Base-by-base conservation (phyloP, 352 stramenopile species). In the Pythium rishiriense region DNA sequence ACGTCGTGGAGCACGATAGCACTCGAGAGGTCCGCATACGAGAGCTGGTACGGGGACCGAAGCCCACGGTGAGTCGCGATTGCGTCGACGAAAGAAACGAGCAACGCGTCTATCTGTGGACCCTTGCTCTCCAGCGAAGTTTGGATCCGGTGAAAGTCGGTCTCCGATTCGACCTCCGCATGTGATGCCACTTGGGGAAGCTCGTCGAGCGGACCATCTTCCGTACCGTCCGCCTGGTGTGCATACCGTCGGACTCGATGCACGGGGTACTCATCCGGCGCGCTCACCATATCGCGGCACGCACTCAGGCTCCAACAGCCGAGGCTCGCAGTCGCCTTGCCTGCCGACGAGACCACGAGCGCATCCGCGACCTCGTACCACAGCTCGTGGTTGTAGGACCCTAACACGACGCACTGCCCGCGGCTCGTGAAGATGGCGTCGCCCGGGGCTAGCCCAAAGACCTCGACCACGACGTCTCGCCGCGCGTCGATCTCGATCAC, bases 371-470 rank as follows among this genome's bases (percentile, higher is more conserved):
- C 45, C 68, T 91, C 83, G 41, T 87, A 91, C 81, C 81, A 93
- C 33, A 93, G 67, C 29, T 85, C 74, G 60, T 93, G 78, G 7
- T 86, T 73, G 49, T 72, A 74, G 12, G 80, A 75, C 0, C 85
- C 85, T 11, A 93, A 55, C 3, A 90, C 73, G n/a, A 73, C 68
- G 17, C 74, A 89, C 50, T 85, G 75, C 11, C 83, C 82, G 43
- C 79, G 82, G 9, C 70, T 65, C 2, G 74, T 91, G 56, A 91
- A 90, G 7, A 93, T 69, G 1, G 70, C 67, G 45, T 94, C 85
- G 1, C 83, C 77, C 19, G 28, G 49, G 1, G 64, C 57, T 5
- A 93, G 37, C 0, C 82, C 77, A 39, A 87, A 91, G 4, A 65
- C 64, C 15, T 69, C 50, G 0, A 64, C 73, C 1, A 68, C 70